Evolutionary conservation across 495 filamentous ascomycete species (phyloP).

Genomic region (Trichoderma asperelloides): DNA sequence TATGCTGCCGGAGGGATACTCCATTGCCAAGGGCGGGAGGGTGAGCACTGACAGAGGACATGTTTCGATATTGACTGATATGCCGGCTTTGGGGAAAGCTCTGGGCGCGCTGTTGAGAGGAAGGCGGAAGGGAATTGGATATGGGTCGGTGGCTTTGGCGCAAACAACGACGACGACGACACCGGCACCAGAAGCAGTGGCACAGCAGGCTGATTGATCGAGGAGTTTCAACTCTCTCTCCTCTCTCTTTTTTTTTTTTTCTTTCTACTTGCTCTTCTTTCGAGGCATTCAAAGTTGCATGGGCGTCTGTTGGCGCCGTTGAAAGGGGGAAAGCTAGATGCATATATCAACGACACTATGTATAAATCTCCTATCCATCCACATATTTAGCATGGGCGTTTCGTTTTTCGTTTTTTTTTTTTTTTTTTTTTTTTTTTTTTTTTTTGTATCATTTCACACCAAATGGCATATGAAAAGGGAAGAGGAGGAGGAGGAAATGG

Average conservation of each 20-base stretch:
- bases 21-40: constrained; percentile 56
- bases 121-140: constrained; percentile 60
- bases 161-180: neutral
- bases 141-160: neutral
- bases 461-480: too few species aligned
- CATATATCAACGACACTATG: too few species aligned
- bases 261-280: neutral
- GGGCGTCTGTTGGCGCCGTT: too few species aligned
- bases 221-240: neutral
- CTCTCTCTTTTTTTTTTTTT: neutral
- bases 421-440: too few species aligned
- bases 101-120: constrained; percentile 57
- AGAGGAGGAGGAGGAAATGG: too few species aligned
- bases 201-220: neutral
- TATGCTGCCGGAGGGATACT: constrained; percentile 79
- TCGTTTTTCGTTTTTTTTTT: too few species aligned
- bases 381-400: too few species aligned
- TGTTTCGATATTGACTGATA: constrained; percentile 75
- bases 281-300: neutral
- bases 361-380: too few species aligned
- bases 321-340: too few species aligned
- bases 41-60: constrained; percentile 79
- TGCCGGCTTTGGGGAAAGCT: constrained; percentile 71
- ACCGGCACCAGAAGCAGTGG: too few species aligned
- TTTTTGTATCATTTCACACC: too few species aligned